Evolutionary conservation across 2,329 filamentous ascomycete species (phyloP).

Genomic region (Calonectria montana): DNA sequence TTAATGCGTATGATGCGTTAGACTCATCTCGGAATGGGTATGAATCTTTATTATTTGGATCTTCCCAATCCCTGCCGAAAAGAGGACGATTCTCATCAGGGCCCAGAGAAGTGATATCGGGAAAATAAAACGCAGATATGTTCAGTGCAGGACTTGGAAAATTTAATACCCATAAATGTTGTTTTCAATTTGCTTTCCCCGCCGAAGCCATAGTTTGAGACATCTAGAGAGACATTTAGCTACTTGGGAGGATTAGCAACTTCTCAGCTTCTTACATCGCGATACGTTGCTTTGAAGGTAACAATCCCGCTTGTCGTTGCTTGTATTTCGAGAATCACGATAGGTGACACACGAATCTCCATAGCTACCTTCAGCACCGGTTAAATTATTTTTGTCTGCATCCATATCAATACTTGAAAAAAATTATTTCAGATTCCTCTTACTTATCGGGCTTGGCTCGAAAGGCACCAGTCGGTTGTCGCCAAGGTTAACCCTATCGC

Average conservation of each 20-base stretch:
- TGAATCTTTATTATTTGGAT: neutral
- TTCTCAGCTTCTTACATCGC: neutral
- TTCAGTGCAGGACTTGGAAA: neutral
- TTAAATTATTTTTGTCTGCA: neutral
- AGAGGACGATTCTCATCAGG: neutral
- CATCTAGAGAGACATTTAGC: neutral
- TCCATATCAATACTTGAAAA: neutral
- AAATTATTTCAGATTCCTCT: neutral
- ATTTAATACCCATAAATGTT: neutral
- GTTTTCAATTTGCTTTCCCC: neutral
- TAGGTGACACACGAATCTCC: neutral
- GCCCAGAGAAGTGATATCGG: too few relatives aligned
- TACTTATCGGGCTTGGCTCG: neutral
- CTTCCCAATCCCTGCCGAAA: neutral
- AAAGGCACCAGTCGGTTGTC: neutral
- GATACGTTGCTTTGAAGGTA: neutral
- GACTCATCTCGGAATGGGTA: neutral
- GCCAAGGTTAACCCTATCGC: neutral
- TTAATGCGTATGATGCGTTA: neutral
- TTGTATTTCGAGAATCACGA: neutral
- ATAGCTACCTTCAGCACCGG: neutral
- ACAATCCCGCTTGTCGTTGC: neutral
- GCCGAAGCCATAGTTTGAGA: neutral
- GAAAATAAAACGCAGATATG: neutral
- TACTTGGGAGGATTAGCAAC: too few relatives aligned